Base-by-base conservation (phyloP, 73 alveolate genomes). In the Paramecium sexaurelia region DNA sequence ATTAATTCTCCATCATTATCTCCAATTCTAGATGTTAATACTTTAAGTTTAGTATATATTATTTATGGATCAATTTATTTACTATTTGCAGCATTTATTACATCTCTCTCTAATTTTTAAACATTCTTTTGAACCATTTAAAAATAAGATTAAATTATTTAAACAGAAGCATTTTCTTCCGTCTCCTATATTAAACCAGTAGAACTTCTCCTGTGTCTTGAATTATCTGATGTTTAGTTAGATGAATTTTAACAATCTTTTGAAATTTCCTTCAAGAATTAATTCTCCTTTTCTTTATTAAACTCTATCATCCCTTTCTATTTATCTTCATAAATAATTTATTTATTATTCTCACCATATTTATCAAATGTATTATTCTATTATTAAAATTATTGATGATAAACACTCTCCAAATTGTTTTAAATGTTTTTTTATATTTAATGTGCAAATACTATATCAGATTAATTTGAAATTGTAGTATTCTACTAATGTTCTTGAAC, bases 81-180 rank as follows among this genome's bases (percentile, higher is more conserved):
- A n/a, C 57, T 20, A 71, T 71, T 22, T 39, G 36, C 73, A 36
- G 40, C 43, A 24, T 20, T 24, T 22, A 43, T 13, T 1, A 78
- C 40, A 11, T 78, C 71, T 24, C 55, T 41, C 9, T 78, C 90
- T 17, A 78, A 45, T 78, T 78, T 40, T 13, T 78, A 35, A 37
- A 78, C 47, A 78, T 78, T 78, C 75, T 78, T 78, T 43, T 78
- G 5, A 29, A 78, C 90, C 90, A 78, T 78, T 41, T 78, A 36
- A 61, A 78, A 78, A 43, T 78, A 78, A 9, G 43, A 45, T 78
- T 78, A 13, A 17, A 78, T 78, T 41, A 78, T 78, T 24, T 39
- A 78, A 8, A 29, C 32, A 11, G 90, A 78, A 9, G 90, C 90
- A 22, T 78, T 17, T 41, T 39, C 90, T 78, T 78, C 43, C 39